Conservation (phyloP, 805 yeast genomes). For the Kluyveromyces siamensis region DNA sequence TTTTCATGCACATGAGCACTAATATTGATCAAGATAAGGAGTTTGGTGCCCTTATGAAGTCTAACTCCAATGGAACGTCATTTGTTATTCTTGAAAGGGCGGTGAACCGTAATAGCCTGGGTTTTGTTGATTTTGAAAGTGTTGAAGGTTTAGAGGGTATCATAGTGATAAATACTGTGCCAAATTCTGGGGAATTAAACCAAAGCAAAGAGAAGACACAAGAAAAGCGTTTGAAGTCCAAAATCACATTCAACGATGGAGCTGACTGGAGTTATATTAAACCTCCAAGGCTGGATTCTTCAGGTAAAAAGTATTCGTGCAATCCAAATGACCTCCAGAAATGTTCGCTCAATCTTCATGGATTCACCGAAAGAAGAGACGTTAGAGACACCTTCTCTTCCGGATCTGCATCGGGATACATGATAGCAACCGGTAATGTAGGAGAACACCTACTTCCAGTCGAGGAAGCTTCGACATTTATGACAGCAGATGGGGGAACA, state of each 20-base stretch:
- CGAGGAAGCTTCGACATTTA: conserved; percentile 56
- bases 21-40: conserved; percentile 41
- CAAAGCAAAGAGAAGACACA: conserved; percentile 26
- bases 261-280: conserved; percentile 67
- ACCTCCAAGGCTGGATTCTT: conserved; percentile 62
- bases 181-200: conserved; percentile 39
- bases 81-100: conserved; percentile 58
- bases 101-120: conserved; percentile 66
- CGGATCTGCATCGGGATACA: conserved; percentile 77
- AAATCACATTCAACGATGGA: conserved; percentile 84
- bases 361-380: conserved; percentile 81
- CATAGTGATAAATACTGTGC: conserved; percentile 60
- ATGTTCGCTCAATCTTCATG: conserved; percentile 81
- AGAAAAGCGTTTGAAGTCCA: conserved; percentile 54
- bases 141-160: conserved; percentile 81
- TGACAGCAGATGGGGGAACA: conserved; percentile 85
- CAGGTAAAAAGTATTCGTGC: conserved; percentile 51
- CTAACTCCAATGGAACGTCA: conserved; percentile 86
- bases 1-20: conserved; percentile 79
- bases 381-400: conserved; percentile 81
- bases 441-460: conserved; percentile 48
- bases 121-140: conserved; percentile 85
- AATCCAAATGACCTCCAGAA: conserved; percentile 38
- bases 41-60: conserved; percentile 73
- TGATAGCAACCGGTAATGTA: conserved; percentile 91